These are phyloP conservation scores for Penicillium fuscoglaucum DNA, from an alignment of 2,329 filamentous ascomycete species.

Conservation along the genomic window DNA sequence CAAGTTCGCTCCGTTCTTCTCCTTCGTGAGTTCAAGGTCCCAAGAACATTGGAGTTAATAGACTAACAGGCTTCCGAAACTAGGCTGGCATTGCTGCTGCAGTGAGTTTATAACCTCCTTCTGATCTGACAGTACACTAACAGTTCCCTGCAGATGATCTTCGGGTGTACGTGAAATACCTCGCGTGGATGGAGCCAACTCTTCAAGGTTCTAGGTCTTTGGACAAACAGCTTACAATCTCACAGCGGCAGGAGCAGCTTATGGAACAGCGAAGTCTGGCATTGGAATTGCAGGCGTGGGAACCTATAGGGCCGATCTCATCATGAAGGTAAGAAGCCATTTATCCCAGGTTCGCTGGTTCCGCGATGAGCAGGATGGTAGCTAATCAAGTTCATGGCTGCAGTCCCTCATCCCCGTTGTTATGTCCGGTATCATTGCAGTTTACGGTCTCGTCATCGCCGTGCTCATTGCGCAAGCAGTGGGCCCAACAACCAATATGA, in stretches of 20 bases:
- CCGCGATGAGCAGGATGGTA: not conserved
- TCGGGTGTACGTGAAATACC: slow-evolving; percentile 48
- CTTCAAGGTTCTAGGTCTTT: slow-evolving; percentile 1
- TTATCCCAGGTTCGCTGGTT: not conserved
- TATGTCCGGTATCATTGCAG: slow-evolving; percentile 99
- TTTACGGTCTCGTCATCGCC: slow-evolving; percentile 94
- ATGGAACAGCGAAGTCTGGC: slow-evolving; percentile 67
- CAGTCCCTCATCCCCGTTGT: slow-evolving; percentile 58
- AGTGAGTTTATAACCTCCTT: slow-evolving; percentile 37
- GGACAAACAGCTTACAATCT: slow-evolving; percentile 23
- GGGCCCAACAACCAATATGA: slow-evolving; percentile 69
- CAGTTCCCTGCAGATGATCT: slow-evolving; percentile 48
- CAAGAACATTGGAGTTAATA: slow-evolving; percentile 1
- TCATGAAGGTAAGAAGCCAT: slow-evolving; percentile 60
- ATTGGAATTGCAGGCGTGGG: slow-evolving; percentile 68
- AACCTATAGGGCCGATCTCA: slow-evolving; percentile 65
- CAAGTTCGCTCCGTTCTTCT: slow-evolving; percentile 67
- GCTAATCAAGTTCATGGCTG: slow-evolving; percentile 21
- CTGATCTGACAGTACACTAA: slow-evolving; percentile 25
- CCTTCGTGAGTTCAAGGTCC: slow-evolving; percentile 56
- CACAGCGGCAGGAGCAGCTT: slow-evolving; percentile 64
- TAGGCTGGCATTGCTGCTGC: slow-evolving; percentile 53
- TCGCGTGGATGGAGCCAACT: slow-evolving; percentile 6
- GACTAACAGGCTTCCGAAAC: slow-evolving; percentile 27
- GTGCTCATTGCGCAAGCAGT: slow-evolving; percentile 94